Evolutionary conservation across 192 early-diverging fungal species (phyloP).

Genomic region (Coemansia sp.): DNA sequence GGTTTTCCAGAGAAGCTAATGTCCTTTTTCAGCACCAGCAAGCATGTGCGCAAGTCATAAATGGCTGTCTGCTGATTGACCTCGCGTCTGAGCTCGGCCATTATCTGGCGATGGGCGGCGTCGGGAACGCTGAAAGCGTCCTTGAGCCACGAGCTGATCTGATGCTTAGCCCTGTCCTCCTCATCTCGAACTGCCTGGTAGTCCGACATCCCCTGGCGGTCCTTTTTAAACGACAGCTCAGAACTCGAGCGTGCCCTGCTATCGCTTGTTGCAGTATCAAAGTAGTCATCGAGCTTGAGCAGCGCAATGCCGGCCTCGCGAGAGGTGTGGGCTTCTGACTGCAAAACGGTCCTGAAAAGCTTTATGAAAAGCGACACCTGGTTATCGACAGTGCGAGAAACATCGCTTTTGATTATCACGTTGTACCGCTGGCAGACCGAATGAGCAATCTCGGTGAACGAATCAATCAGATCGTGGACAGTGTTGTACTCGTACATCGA

Average conservation of each 20-base stretch:
- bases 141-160: constrained; percentile 34
- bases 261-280: constrained; percentile 13
- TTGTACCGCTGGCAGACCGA: constrained; percentile 25
- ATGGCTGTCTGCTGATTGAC: constrained; percentile 50
- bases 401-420: constrained; percentile 27
- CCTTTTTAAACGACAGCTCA: constrained; percentile 14
- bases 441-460: constrained; percentile 34
- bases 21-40: constrained; percentile 44
- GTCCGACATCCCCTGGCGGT: constrained; percentile 4
- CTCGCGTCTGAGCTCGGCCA: constrained; percentile 35
- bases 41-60: constrained; percentile 44
- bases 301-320: constrained; percentile 52
- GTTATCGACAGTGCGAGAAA: constrained; percentile 43
- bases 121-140: constrained; percentile 38
- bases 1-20: constrained; percentile 52
- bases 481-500: constrained; percentile 34
- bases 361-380: constrained; percentile 44
- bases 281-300: constrained; percentile 49
- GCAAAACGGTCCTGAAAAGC: constrained; percentile 40
- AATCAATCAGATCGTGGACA: constrained; percentile 36
- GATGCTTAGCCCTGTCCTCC: constrained; percentile 9
- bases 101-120: constrained; percentile 27
- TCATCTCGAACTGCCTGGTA: constrained; percentile 6
- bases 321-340: constrained; percentile 48
- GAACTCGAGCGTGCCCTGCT: constrained; percentile 12